Base-by-base conservation (phyloP, 345 rosid species). In the Linum tenue region DNA sequence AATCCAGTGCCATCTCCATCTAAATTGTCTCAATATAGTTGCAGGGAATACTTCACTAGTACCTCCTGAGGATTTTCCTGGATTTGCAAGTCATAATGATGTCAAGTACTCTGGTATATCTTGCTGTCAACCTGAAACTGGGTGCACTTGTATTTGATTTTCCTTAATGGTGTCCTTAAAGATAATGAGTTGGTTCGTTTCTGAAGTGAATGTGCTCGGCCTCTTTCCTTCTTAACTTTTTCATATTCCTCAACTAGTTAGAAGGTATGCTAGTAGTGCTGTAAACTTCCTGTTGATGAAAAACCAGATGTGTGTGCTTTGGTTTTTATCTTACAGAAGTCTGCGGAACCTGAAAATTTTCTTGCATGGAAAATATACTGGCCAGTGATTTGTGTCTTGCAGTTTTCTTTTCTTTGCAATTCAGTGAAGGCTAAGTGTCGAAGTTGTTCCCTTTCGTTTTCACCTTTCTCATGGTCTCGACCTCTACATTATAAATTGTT, bases 61-160 rank as follows among this genome's bases (percentile, higher is more conserved):
- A 11, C 50, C 50, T 43, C 65, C 74, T 39, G 88, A 88, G 73
- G 98, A 77, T 65, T 84, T 86, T 72, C 81, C 84, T 4, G 96
- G 90, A 79, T 85, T 88, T 81, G 75, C 86, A 75, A 84, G 83
- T 75, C 80, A 86, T 56, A 82, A 70, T 67, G 83, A 79, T 63
- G 66, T 78, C 69, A 81, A 79, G 68, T 83, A 74, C 51, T 77
- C 91, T 73, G 96, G 98, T 89, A 75, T 31, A 56, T 17, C 22
- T 58, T 22, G 5, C 35, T 66, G 5, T 41, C 31, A 11, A 59
- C 31, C 35, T 37, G 17, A n/a, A 7, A 4, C 35, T 38, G 37
- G 38, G 5, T 51, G 39, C 37, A 66, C 58, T 59, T 65, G 22
- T 40, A 48, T 64, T 9, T 55, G 60, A 62, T 44, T 73, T 65